These are phyloP conservation scores for Chytriomyces sp. DNA, from an alignment of 192 early-diverging fungal genomes.

Conservation along the genomic window DNA sequence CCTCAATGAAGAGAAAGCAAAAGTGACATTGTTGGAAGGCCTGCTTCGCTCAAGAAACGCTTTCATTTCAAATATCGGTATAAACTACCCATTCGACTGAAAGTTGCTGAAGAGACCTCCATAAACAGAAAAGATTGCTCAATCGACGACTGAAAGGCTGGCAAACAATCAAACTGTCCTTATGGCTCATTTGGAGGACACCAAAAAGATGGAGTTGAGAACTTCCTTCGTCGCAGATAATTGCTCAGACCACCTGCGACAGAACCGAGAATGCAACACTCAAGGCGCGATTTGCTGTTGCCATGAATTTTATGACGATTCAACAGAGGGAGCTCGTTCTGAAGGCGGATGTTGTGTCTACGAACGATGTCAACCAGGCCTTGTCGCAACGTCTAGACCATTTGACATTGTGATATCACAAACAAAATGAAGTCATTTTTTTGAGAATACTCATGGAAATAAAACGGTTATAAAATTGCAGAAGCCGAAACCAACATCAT, in stretches of 20 bases:
- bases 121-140: slow-evolving; percentile 12
- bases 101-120: not conserved
- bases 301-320: not conserved
- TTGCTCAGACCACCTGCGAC: not conserved
- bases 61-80: slow-evolving; percentile 23
- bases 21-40: not conserved
- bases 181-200: not conserved
- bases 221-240: no score
- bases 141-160: slow-evolving; percentile 10
- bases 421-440: no score
- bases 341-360: not conserved
- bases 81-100: not conserved
- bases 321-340: not conserved
- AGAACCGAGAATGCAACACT: not conserved
- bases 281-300: not conserved
- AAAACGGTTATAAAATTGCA: not conserved
- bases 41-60: slow-evolving; percentile 9
- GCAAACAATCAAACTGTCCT: not conserved
- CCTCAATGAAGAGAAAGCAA: not conserved
- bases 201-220: slow-evolving; percentile 8
- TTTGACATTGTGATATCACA: no score
- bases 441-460: slow-evolving; percentile 20
- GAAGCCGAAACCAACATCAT: not conserved
- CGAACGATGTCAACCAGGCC: no score
- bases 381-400: no score